Base-by-base conservation (phyloP, 345 rosid genomes). In the Melastoma malabathricum region DNA sequence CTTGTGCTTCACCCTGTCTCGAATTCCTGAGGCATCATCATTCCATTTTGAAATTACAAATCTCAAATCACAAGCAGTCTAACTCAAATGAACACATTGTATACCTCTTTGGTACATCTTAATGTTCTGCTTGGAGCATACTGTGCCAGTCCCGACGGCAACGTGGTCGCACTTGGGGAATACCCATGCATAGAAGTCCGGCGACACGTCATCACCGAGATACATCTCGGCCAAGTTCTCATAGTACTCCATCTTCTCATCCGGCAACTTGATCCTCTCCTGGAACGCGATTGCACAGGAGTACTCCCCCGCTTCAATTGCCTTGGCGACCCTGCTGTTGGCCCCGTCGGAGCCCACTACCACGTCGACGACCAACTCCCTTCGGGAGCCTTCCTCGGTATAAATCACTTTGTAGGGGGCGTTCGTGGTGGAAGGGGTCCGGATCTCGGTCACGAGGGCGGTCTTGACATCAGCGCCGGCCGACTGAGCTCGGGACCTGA, bases 141-240 rank as follows among this genome's bases (percentile, higher is more conserved):
- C 71, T 3, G 86, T 82, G 0, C 83, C 90, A 0, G 82, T 82
- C 2, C 86, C 90, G 16, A 82, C 83, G 2, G 86, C 90, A 62
- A 82, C 86, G 69, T 82, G 90, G 67, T 82, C 86, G 59, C 83
- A 82, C 57, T 82, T 82, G 0, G 86, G 86, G 44, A 82, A 82
- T 0, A 79, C 90, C 90, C 83, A 79, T 6, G 73, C 83, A 72
- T 82, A 82, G 47, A 82, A 79, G 16, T 82, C 83, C 29, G 90
- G 90, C 13, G 90, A 82, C 55, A 82, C 86, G 75, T 82, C 90
- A 10, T 75, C 29, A 0, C 90, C 86, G 0, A 79, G 75, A 65
- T 82, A 79, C 81, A 82, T 79, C 63, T 82, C 86, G 5, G 83
- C 86, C 52, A 82, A 81, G 27, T 82, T 59, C 34, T 68, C 56